Base-by-base conservation (phyloP, 495 filamentous ascomycete species). In the Pyronema domesticum region DNA sequence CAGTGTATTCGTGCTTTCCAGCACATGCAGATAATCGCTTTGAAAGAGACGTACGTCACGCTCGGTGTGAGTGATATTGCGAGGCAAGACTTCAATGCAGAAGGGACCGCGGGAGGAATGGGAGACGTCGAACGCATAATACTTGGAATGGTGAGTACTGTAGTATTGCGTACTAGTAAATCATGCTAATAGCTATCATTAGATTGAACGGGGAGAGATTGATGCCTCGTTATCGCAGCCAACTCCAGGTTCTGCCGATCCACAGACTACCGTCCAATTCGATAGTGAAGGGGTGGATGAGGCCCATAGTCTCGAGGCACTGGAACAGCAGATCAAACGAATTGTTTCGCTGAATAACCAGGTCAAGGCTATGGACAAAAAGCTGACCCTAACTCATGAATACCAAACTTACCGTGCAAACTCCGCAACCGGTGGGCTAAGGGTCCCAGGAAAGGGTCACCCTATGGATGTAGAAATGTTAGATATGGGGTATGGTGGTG, bases 121-220 rank as follows among this genome's bases (percentile, higher is more conserved):
- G 58, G 63, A n/a, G 62, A 59, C 37, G 49, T 57, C 40, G 63
- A 65, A 46, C 14, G 59, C 10, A 51, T 62, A 53, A 64, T 65
- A 44, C 53, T 65, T 18, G 63, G 63, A 50, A 65, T 65, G 63
- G 62, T 64, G 18, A 37, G 57, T 51, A 18, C 46, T 40, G 9
- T 30, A n/a, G 3, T 33, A 36, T 43, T n/a, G 7, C 14, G 34
- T 49, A 40, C 33, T 46, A 44, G 6, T 11, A 19, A 15, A n/a
- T 15, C 6, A 7, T 11, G n/a, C 35, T 53, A 33, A 53, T 34
- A 14, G 14, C 18, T 36, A 19, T 37, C 3, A 33, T 33, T 33
- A 64, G 62, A 65, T 65, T 52, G 63, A 65, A 37, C 62, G 63
- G 37, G 63, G 58, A 49, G 62, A 65, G 37, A 65, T 65, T 40